Base-by-base conservation (phyloP, 768 basidiomycete species). In the Rhodotorula diobovata region DNA sequence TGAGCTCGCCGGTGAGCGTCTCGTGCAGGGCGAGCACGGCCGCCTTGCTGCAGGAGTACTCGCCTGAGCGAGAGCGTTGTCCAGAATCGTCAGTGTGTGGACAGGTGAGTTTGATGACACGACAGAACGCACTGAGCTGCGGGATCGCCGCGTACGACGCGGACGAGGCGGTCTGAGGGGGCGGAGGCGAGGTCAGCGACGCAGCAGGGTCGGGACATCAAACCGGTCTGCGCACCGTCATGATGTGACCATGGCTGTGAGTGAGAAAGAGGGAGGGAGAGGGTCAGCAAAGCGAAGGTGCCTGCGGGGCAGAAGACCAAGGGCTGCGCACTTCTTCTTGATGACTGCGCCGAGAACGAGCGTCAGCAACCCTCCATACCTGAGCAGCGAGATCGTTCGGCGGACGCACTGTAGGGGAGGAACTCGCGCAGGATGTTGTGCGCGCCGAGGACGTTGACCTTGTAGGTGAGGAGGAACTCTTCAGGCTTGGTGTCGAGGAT, bases 361-460 rank as follows among this genome's bases (percentile, higher is more conserved):
- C 48, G 23, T 25, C 23, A 12, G 11, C 11, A 12, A 28, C 25
- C 48, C 23, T 8, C 2, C 25, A 25, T 23, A 2, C 23, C 48
- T 8, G 25, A 25, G 25, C 25, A 23, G 5, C 25, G 23, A 8
- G 48, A 50, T 14, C 41, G 6, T n/a, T n/a, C n/a, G 28, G 23
- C 25, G 25, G 25, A 64, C 71, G 53, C 45, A 72, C 71, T 60
- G 50, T 73, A 63, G 10, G 72, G 72, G 15, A 73, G 43, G 67
- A 73, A 73, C 63, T 73, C 72, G 43, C 67, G 63, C 4, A 68
- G 50, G 39, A 73, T 69, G 67, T 68, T 69, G 67, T 53, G 60
- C 9, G 32, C 16, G 11, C 67, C 67, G 35, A 73, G 56, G 1
- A 69, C 67, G 63, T 73, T 73, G 60, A 73, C 72, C 56, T 73